Conservation (phyloP, 495 filamentous ascomycete species). For the Trichocladium antarcticum region DNA sequence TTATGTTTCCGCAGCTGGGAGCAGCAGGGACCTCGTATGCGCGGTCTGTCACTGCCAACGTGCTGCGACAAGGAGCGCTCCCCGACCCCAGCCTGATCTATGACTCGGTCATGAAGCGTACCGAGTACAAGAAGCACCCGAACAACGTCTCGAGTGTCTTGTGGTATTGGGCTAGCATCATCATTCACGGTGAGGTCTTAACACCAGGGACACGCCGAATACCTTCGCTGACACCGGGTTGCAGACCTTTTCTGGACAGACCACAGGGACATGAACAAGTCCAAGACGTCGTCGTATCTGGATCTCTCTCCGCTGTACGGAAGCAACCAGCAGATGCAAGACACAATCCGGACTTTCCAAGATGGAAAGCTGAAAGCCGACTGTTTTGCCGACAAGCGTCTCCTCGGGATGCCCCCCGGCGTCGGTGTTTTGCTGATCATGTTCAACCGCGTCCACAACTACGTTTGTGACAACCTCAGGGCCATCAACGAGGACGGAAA, state of each 20-base stretch:
- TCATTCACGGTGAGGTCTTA: constrained; percentile 54
- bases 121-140: constrained; percentile 36
- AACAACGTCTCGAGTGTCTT: constrained; percentile 79
- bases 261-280: constrained; percentile 40
- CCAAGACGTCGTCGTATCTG: constrained; percentile 71
- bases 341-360: constrained; percentile 63
- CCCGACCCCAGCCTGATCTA: constrained; percentile 73
- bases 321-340: constrained; percentile 64
- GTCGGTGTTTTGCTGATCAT: constrained; percentile 66
- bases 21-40: constrained; percentile 52
- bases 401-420: constrained; percentile 75
- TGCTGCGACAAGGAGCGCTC: constrained; percentile 49
- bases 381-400: constrained; percentile 62
- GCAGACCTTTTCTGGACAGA: constrained; percentile 34
- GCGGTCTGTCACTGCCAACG: constrained; percentile 54
- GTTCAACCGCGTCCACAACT: constrained; percentile 73
- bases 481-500: constrained; percentile 61
- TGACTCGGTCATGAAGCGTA: constrained; percentile 50
- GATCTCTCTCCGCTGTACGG: constrained; percentile 82
- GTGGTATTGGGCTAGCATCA: constrained; percentile 82
- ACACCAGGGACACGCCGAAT: neutral
- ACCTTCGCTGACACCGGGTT: neutral
- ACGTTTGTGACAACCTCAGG: constrained; percentile 57
- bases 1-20: constrained; percentile 35
- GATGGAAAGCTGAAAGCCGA: constrained; percentile 80